A percentile compares a stretch with the other conserved stretches of the same genome.
Conservation (phyloP, 2,329 filamentous ascomycete species). For the Westerdykella sp. region DNA sequence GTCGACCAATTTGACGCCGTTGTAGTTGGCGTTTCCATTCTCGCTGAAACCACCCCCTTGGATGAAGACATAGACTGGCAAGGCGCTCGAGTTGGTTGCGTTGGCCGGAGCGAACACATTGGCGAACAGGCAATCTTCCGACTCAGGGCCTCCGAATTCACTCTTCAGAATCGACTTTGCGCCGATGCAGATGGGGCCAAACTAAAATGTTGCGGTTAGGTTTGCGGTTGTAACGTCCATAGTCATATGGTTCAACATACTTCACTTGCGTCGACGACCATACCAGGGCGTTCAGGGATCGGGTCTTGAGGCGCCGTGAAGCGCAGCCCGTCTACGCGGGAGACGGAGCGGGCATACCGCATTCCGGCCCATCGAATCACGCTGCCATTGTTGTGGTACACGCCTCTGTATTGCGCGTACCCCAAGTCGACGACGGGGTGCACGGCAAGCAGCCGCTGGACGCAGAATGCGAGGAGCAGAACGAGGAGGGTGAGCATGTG, state of each 20-base stretch:
- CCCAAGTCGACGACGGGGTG: slow-evolving; percentile 52
- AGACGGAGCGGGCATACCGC: slow-evolving; percentile 53
- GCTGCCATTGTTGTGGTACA: slow-evolving; percentile 45
- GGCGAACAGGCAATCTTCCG: slow-evolving; percentile 38
- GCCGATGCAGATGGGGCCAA: slow-evolving; percentile 31
- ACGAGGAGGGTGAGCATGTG: slow-evolving; percentile 12
- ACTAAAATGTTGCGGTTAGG: slow-evolving; percentile 11
- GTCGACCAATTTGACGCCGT: slow-evolving; percentile 29
- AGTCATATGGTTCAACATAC: slow-evolving; percentile 7
- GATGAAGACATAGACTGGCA: slow-evolving; percentile 39
- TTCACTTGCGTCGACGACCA: slow-evolving; percentile 46
- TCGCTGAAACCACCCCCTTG: slow-evolving; percentile 36
- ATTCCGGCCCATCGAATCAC: slow-evolving; percentile 69
- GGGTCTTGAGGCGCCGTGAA: slow-evolving; percentile 65
- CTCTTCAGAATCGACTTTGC: slow-evolving; percentile 15
- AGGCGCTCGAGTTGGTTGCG: slow-evolving; percentile 25
- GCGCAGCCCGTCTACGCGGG: slow-evolving; percentile 37
- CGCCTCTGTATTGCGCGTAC: slow-evolving; percentile 62
- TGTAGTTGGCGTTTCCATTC: slow-evolving; percentile 34
- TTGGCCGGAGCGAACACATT: slow-evolving; percentile 35
- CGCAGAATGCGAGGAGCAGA: slow-evolving; percentile 15
- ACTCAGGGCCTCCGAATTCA: slow-evolving; percentile 24
- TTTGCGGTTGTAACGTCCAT: not conserved
- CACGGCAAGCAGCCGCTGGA: slow-evolving; percentile 27
- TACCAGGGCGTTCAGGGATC: slow-evolving; percentile 26